Percentiles rank a stretch among this genome's conserved stretches.
Conservation (phyloP, 108 stramenopile species). For the Fragilariopsis cylindrus region DNA sequence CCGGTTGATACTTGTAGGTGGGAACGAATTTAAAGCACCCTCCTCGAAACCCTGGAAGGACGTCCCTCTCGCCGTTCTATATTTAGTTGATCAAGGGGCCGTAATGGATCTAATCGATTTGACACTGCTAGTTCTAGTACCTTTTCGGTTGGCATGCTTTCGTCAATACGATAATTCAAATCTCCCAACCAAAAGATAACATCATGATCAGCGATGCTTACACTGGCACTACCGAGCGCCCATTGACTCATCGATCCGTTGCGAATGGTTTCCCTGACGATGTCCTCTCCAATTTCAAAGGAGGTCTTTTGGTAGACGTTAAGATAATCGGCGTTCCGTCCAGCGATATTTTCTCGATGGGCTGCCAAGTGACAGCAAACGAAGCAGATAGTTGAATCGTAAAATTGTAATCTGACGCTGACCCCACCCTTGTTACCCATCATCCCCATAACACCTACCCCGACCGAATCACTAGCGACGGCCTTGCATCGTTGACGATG, state of each 20-base stretch:
- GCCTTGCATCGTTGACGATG: constrained; percentile 70
- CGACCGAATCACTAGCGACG: constrained; percentile 72
- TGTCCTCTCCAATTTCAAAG: constrained; percentile 89
- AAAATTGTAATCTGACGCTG: constrained; percentile 82
- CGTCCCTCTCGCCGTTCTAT: constrained; percentile 88
- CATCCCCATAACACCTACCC: constrained; percentile 98
- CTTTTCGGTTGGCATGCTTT: constrained; percentile 80
- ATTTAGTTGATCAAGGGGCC: constrained; percentile 94
- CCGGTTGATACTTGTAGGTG: constrained; percentile 99
- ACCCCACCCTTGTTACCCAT: constrained; percentile 99
- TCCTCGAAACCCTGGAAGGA: constrained; percentile 95
- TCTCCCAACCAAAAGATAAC: constrained; percentile 97
- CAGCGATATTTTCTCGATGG: constrained; percentile 96
- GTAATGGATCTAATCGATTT: constrained; percentile 65
- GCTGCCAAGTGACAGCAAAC: constrained; percentile 96
- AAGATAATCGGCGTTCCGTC: constrained; percentile 93
- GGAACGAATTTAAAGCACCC: constrained; percentile 86
- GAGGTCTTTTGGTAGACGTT: constrained; percentile 77
- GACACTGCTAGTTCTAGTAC: constrained; percentile 70
- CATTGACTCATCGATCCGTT: constrained; percentile 77
- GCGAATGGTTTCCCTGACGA: constrained; percentile 80
- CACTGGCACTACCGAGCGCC: constrained; percentile 62
- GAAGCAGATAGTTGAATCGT: constrained; percentile 94
- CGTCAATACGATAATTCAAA: constrained; percentile 97
- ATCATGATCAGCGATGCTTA: constrained; percentile 89